Evolutionary conservation across 2,329 filamentous ascomycete species (phyloP), one percentile per base, ranked within the genome.

Genomic region (Pyrenophora tritici-repentis): DNA sequence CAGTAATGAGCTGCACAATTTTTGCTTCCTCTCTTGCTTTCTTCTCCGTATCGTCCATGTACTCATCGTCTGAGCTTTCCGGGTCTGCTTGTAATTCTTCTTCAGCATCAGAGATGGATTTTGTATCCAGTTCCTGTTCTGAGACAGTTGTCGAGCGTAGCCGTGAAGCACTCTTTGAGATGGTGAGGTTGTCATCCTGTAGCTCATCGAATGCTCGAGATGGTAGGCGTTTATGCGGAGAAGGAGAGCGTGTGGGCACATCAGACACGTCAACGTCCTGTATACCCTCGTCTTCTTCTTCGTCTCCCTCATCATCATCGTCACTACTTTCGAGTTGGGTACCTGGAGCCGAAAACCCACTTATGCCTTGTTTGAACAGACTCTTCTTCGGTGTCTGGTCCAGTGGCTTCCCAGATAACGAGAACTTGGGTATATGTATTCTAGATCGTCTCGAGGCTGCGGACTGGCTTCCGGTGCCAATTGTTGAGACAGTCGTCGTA

Each of bases 401-500:
- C 13, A 67, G 58, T 22, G 63, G 63, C 6, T 62, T 66, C 6
- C 67, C 70, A 39, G 56, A 63, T 10, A 69, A 29, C 3, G 64
- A 66, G 36, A 68, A 70, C 39, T 72, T 73, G 8, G 75, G 74
- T 9, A 70, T 71, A 39, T 78, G 73, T 14, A 77, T 76, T 35
- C 74, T 71, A 39, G 75, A 73, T 48, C 71, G 75, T 50, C 73
- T 79, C 56, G 83, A 83, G 42, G 81, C 77, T 42, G 78, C 50
- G 2, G 61, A 61, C 38, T 67, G 50, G 22, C 60, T 82, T 24
- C 56, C 4, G 37, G 61, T 82, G 1, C 87, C 87, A 58, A 91
- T 80, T 26, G 85, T 80, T 16, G 85, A 86, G 0, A 83, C 87
- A 4, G 85, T 80, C 0, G 86, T 90, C 38, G 80, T 81, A 55